Evolutionary conservation across 345 rosid genomes (phyloP).

Genomic region (Eucalyptus albens): DNA sequence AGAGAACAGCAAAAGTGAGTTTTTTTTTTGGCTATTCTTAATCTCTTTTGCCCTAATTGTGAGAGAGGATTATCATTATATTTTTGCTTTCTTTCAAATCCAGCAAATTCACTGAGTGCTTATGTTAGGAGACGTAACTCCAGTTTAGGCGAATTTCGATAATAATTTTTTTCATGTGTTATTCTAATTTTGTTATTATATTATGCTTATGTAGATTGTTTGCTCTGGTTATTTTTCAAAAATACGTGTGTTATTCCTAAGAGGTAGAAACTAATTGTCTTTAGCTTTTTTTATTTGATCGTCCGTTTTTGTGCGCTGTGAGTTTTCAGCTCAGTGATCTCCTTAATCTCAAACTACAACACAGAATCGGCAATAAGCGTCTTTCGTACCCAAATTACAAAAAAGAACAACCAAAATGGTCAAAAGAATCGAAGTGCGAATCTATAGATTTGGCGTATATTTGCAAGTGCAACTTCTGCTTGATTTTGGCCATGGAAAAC

Average conservation of each 20-base stretch:
- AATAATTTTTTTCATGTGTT: no score
- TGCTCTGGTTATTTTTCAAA: no score
- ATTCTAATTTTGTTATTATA: no score
- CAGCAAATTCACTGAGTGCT: no score
- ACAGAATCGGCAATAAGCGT: background rate
- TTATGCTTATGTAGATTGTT: no score
- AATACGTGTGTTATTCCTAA: no score
- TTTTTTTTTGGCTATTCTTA: background rate
- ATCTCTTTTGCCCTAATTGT: background rate
- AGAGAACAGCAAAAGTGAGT: background rate
- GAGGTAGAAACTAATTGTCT: background rate
- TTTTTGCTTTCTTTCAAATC: no score
- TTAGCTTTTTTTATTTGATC: background rate
- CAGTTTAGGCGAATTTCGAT: accelerated
- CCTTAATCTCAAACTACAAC: background rate
- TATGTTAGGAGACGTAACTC: no score
- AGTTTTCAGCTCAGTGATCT: background rate
- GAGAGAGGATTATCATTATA: background rate
- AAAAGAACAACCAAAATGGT: background rate
- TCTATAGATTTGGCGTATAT: background rate
- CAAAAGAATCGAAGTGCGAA: background rate
- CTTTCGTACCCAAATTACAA: background rate
- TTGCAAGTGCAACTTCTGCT: background rate
- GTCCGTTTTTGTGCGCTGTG: background rate
- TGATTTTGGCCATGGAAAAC: background rate